Base-by-base conservation (phyloP, 2,329 filamentous ascomycete species). In the Cladosporium sp. region DNA sequence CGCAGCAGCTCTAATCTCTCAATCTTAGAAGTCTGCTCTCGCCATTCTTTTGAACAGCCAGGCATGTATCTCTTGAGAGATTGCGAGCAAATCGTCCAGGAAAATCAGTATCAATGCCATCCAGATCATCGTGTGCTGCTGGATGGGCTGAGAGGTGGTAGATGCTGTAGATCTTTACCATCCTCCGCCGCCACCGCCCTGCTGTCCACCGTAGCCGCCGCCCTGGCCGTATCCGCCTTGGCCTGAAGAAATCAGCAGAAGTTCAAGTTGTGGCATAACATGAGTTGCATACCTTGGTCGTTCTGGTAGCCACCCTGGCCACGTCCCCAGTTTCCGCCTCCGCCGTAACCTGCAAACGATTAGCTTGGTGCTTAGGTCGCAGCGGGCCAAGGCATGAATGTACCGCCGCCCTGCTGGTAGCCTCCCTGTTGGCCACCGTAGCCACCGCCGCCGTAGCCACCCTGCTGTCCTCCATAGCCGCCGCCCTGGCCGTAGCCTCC, bases 151-250 rank as follows among this genome's bases (percentile, higher is more conserved):
- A 11, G 42, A 7, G 15, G 14, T 17, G 42, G 54, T 39, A 36
- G 36, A 43, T 38, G 14, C 42, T 47, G 55, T 51, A 6, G 22
- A 22, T 58, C 38, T 45, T 38, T 58, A 58, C 50, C 51, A 49
- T 45, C 63, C 60, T 42, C 65, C 64, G 38, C 64, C 65, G 51
- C 65, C 64, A 34, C 64, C 65, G 47, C 67, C 61, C 55, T 62
- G 66, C 54, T 65, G 69, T 28, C 61, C 59, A 20, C 61, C 63
- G 59, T 67, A 69, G 38, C 68, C 68, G 20, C 67, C 67, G 49
- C 65, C 64, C 60, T 69, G 66, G 57, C 66, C 65, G 60, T 66
- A 68, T 40, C 66, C 66, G 47, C 64, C 66, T 58, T 59, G 49
- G 17, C 50, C 56, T 61, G 61, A 42, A n/a, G 34, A 17, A 39